phyloP scores from a whole-genome alignment of 805 yeast species.

The Candida pseudofarinosa region DNA sequence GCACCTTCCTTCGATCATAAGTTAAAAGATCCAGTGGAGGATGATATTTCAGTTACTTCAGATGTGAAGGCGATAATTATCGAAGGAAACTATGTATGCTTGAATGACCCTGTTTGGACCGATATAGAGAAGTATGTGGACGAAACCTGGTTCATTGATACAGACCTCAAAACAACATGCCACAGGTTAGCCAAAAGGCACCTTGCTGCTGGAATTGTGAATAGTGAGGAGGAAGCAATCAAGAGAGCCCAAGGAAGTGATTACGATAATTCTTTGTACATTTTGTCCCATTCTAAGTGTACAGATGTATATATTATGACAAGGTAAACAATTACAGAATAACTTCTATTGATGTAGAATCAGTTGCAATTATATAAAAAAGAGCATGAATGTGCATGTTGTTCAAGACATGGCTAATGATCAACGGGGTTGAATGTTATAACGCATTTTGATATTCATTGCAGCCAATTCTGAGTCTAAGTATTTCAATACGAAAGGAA shows the following conservation, averaged over 20 bases:
- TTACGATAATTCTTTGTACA: conserved; percentile 54
- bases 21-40: conserved; percentile 64
- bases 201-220: conserved; percentile 50
- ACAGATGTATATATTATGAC: conserved; percentile 13
- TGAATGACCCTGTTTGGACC: conserved; percentile 59
- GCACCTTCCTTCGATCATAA: conserved; percentile 78
- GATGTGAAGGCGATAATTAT: conserved; percentile 54
- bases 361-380: not conserved
- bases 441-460: conserved; percentile 93
- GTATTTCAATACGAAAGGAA: conserved; percentile 94
- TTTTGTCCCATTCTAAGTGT: conserved; percentile 17
- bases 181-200: conserved; percentile 67
- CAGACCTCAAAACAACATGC: conserved; percentile 43
- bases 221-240: conserved; percentile 46
- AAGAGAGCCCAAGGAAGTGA: conserved; percentile 55
- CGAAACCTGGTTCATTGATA: conserved; percentile 50
- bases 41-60: conserved; percentile 44
- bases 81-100: conserved; percentile 73
- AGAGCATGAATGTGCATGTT: not conserved
- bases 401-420: not conserved
- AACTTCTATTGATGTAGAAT: not conserved
- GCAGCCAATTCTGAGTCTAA: conserved; percentile 94
- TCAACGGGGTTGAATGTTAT: conserved; percentile 66
- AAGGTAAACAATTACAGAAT: conserved; percentile 1
- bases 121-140: conserved; percentile 36